Evolutionary conservation across 2,329 filamentous ascomycete species (phyloP), one percentile per base, ranked within the genome.

Genomic region (Thermoascus crustaceus): DNA sequence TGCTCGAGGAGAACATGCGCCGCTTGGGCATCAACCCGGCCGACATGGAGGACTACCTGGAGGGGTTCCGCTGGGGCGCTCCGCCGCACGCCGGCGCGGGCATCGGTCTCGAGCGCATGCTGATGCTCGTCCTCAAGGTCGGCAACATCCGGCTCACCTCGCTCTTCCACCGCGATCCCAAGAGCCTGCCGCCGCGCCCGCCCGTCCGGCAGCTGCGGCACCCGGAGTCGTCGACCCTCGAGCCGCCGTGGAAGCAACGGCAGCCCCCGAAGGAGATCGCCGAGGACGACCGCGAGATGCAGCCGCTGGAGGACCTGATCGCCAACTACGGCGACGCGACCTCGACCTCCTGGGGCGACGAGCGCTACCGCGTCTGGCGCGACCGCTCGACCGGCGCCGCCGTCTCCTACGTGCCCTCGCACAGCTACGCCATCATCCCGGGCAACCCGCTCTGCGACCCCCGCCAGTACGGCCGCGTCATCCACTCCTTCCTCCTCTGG

Each of bases 281-380:
- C 7, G 46, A 61, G 46, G 69, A 62, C 38, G 56, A 63, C 34
- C 64, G 69, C 5, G 70, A 79, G 32, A 67, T 82, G 35, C 87
- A 87, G 34, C 72, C 85, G 0, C 58, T 95, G 4, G 85, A 88
- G 56, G 82, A 94, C 55, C 78, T 95, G 26, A 87, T 95, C 57
- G 86, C 86, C 54, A 95, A 95, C 60, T 95, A 95, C 49, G 88
- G 88, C 43, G 88, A 95, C 60, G 86, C 88, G 2, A 87, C 86
- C 32, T 93, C 94, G 53, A 95, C 88, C 0, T 91, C 86, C 0
- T 95, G 87, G 86, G 75, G 91, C 5, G 88, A 95, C 57, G 83
- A 87, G 5, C 79, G 86, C 5, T 94, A 88, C 58, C 73, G 85
- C 53, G 79, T 94, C 39, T 95, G 86, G 85, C 80, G 88, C 19